Evolutionary conservation across 352 stramenopile genomes (phyloP).

Genomic region (Pythium apleroticum): DNA sequence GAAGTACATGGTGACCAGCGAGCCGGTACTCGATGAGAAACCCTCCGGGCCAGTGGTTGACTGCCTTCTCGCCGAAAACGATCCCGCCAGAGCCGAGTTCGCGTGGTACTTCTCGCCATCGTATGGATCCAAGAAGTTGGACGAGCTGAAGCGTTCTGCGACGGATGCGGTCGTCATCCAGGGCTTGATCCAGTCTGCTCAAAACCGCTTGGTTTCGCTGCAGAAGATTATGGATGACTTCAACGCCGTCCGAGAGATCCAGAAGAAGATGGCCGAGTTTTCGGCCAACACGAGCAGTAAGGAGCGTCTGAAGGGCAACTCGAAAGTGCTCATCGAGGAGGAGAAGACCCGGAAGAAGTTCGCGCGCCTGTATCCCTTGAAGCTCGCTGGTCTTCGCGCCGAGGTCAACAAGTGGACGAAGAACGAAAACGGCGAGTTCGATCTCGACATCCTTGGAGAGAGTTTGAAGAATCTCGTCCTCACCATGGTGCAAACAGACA

Average conservation of each 20-base stretch:
- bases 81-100: constrained; percentile 28
- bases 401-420: constrained; percentile 75
- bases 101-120: constrained; percentile 39
- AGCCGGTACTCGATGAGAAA: neutral
- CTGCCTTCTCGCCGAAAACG: neutral
- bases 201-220: constrained; percentile 65
- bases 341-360: constrained; percentile 74
- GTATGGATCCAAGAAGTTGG: constrained; percentile 41
- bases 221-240: constrained; percentile 81
- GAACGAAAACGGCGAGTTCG: constrained; percentile 72
- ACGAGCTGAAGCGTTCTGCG: constrained; percentile 44
- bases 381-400: constrained; percentile 48
- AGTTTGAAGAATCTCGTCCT: constrained; percentile 70
- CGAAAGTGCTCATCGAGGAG: constrained; percentile 68
- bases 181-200: constrained; percentile 44
- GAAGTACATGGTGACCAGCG: constrained; percentile 39
- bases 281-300: constrained; percentile 70
- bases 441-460: constrained; percentile 68
- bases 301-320: constrained; percentile 73
- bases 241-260: constrained; percentile 66
- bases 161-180: constrained; percentile 48
- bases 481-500: constrained; percentile 85
- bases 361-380: constrained; percentile 64
- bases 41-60: neutral
- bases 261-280: constrained; percentile 78